A percentile compares a stretch with the other conserved stretches of the same genome.
Evolutionary conservation across 352 stramenopile species (phyloP).

Genomic region (Phytophthora uliginosa): DNA sequence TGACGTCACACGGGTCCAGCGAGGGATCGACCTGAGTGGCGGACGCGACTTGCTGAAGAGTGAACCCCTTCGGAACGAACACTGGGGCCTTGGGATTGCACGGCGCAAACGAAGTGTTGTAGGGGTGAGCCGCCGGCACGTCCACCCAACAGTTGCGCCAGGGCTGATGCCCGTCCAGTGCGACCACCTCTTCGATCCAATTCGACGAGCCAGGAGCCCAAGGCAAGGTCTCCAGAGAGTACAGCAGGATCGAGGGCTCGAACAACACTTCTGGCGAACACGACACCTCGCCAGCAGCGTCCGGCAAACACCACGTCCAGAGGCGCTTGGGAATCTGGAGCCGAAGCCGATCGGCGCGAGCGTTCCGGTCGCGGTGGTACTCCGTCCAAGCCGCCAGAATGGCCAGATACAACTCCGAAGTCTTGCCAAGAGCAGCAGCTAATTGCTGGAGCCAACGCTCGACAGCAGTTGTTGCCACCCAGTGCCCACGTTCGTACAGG

Average conservation of each 20-base stretch:
- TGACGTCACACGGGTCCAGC: neutral
- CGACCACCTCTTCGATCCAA: neutral
- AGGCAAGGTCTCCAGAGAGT: neutral
- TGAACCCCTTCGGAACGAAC: neutral
- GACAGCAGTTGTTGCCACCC: neutral
- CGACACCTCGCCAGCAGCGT: too few relatives aligned
- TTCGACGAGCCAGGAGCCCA: neutral
- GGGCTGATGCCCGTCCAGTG: neutral
- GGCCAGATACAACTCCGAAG: neutral
- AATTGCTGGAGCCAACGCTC: neutral
- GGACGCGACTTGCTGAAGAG: neutral
- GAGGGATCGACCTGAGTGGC: neutral
- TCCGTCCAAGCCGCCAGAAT: neutral
- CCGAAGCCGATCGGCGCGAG: neutral
- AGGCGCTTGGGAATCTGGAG: neutral
- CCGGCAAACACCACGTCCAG: neutral
- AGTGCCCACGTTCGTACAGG: neutral
- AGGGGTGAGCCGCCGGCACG: neutral
- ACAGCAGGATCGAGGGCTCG: neutral
- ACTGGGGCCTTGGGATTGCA: neutral
- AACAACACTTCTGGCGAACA: neutral
- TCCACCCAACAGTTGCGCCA: constrained; percentile 11
- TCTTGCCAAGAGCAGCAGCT: neutral
- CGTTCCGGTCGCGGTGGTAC: neutral
- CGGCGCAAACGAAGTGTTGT: neutral